Percentiles rank a stretch among this genome's conserved stretches.
phyloP scores from a whole-genome alignment of 2,329 filamentous ascomycete genomes.

The Trichoderma koningii region DNA sequence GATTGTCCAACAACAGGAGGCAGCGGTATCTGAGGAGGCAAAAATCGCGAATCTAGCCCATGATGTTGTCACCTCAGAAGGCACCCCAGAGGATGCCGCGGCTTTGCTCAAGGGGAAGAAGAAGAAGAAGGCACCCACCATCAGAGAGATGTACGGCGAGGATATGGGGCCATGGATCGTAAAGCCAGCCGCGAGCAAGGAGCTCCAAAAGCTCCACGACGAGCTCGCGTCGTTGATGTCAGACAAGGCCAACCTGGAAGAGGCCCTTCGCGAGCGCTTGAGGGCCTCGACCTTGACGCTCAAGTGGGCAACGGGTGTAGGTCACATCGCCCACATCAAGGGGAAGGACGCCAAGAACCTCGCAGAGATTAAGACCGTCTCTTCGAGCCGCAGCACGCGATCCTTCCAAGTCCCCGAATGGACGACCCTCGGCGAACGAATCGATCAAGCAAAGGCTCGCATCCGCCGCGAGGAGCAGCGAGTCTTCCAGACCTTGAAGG shows the following conservation, averaged over 20 bases:
- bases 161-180: conserved; percentile 65
- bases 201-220: conserved; percentile 67
- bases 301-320: conserved; percentile 82
- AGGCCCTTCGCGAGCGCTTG: conserved; percentile 63
- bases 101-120: conserved; percentile 57
- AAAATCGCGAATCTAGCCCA: conserved; percentile 74
- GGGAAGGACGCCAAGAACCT: conserved; percentile 66
- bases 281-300: conserved; percentile 68
- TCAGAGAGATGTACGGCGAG: conserved; percentile 61
- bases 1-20: conserved; percentile 74
- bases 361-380: conserved; percentile 52
- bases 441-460: conserved; percentile 75
- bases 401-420: conserved; percentile 84
- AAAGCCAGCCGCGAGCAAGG: conserved; percentile 67
- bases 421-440: conserved; percentile 75
- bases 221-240: conserved; percentile 61
- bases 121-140: conserved; percentile 49
- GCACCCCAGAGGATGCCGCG: conserved; percentile 57
- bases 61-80: conserved; percentile 68
- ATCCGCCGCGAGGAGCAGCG: conserved; percentile 83
- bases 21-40: conserved; percentile 70
- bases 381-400: conserved; percentile 78
- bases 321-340: conserved; percentile 88
- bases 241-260: conserved; percentile 63
- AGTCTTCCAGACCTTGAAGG: conserved; percentile 74